Conservation (phyloP, 176 grass and related monocot species). For the Ensete glaucum region DNA sequence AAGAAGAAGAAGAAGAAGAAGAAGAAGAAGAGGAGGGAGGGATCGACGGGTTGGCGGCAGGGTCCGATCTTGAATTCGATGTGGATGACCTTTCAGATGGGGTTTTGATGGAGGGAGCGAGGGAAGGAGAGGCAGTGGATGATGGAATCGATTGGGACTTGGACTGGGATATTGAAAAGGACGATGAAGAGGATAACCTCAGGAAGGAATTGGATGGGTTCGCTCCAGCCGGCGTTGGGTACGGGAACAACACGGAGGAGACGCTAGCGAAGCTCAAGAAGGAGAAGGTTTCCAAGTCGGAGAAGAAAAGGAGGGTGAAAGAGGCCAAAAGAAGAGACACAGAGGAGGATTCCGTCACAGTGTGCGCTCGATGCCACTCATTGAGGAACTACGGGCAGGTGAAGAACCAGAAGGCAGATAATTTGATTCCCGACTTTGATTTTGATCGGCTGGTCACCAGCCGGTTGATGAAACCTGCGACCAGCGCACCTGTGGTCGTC, state of each 20-base stretch:
- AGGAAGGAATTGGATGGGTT: conserved; percentile 74
- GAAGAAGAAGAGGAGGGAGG: conserved; percentile 10
- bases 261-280: conserved; percentile 54
- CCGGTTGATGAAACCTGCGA: conserved; percentile 54
- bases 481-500: conserved; percentile 53
- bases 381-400: conserved; percentile 84
- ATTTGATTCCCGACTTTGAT: conserved; percentile 90
- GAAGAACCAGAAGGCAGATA: conserved; percentile 78
- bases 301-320: conserved; percentile 48
- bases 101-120: conserved; percentile 13
- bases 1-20: conserved; percentile 25
- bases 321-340: conserved; percentile 44
- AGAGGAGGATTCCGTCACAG: conserved; percentile 30
- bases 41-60: conserved; percentile 4
- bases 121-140: conserved; percentile 33
- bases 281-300: conserved; percentile 73
- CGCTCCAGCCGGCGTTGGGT: conserved; percentile 50
- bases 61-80: conserved; percentile 21
- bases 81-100: conserved; percentile 22
- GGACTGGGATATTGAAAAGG: conserved; percentile 27
- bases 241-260: conserved; percentile 71
- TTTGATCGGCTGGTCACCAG: conserved; percentile 76
- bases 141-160: conserved; percentile 32
- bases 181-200: conserved; percentile 51
- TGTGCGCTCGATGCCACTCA: conserved; percentile 78